These are phyloP conservation scores for Ceratocystis variospora DNA, from an alignment of 2,329 filamentous ascomycete species.

Conservation along the genomic window DNA sequence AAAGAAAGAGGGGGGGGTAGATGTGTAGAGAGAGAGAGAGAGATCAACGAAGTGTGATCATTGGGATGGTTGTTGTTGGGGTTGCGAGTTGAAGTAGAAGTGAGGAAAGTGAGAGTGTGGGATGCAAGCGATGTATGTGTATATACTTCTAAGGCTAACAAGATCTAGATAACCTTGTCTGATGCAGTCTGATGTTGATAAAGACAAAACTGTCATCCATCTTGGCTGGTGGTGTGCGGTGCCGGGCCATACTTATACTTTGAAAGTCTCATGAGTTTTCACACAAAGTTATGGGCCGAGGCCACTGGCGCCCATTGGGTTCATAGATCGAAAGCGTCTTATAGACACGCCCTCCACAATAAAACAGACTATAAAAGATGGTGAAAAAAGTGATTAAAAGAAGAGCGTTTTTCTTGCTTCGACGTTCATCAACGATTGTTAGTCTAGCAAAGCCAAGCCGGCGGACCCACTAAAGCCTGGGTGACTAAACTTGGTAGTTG, in stretches of 20 bases:
- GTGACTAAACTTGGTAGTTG: background rate
- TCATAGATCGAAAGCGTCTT: background rate
- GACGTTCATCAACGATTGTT: background rate
- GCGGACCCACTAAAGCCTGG: slow-evolving; percentile 3
- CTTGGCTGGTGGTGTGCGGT: background rate
- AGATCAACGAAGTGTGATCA: slow-evolving; percentile 6
- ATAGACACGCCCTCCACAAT: background rate
- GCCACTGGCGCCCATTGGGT: background rate
- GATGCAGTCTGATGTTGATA: no score
- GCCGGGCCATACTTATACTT: slow-evolving; percentile 1
- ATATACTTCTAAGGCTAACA: background rate
- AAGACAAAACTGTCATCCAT: background rate
- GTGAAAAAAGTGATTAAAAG: background rate
- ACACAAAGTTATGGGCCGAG: background rate
- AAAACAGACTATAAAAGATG: background rate
- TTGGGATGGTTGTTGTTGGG: background rate
- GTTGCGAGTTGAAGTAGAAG: background rate
- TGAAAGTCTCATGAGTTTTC: background rate
- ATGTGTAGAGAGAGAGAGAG: background rate
- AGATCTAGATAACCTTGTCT: background rate
- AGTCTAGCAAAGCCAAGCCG: background rate
- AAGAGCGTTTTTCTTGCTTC: background rate
- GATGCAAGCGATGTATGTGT: background rate
- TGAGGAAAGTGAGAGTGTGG: background rate
- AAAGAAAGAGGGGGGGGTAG: background rate